phyloP scores from a whole-genome alignment of 768 basidiomycete species.

The Boletus rubescentipes region DNA sequence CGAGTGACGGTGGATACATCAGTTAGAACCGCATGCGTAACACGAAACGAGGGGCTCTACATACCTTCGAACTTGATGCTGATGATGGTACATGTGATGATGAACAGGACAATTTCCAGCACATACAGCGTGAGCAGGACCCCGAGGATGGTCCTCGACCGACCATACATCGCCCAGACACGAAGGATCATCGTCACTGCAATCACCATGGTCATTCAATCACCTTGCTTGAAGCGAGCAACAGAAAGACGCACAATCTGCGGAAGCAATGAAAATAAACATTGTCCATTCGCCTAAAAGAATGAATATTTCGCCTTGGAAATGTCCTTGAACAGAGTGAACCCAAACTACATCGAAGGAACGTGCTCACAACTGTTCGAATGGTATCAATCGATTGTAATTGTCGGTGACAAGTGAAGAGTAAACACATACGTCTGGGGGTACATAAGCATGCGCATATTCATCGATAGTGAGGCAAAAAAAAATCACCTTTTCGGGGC shows the following conservation, averaged over 20 bases:
- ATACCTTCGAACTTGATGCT: neutral
- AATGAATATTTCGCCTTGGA: neutral
- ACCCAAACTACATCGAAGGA: neutral
- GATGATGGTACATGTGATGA: neutral
- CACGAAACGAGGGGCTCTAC: neutral
- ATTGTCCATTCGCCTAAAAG: neutral
- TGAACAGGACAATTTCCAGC: neutral
- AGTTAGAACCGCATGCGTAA: neutral
- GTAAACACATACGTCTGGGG: constrained; percentile 2
- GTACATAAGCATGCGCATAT: neutral
- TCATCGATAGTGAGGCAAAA: no score
- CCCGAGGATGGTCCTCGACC: constrained; percentile 7
- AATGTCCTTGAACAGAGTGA: neutral
- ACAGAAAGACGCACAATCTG: constrained; percentile 5
- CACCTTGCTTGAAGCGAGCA: neutral
- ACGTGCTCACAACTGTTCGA: constrained; percentile 3
- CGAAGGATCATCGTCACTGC: constrained; percentile 18
- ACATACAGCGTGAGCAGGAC: constrained; percentile 9
- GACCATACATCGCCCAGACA: constrained; percentile 12
- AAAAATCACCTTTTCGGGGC: neutral
- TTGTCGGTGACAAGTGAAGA: neutral
- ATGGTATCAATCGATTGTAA: neutral
- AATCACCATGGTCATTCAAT: neutral
- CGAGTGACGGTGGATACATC: neutral
- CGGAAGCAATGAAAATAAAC: neutral